Evolutionary conservation across 768 basidiomycete species (phyloP), one percentile per base, ranked within the genome.

Genomic region (Podaxis mareebaensis): DNA sequence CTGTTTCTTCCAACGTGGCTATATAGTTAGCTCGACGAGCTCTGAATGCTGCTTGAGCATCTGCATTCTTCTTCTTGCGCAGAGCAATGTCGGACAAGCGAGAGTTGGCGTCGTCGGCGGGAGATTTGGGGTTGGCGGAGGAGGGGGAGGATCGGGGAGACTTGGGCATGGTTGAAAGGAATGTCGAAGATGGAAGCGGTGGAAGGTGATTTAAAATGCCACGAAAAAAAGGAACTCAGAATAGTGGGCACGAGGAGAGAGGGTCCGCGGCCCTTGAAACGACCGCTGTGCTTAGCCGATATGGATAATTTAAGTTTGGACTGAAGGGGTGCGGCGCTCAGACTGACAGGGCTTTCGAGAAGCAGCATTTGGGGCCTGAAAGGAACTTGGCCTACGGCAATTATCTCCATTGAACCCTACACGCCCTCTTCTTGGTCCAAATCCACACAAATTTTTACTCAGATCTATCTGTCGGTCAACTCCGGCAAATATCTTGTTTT

Each of bases 31-130:
- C 91, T 67, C 92, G 83, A 67, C 91, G 78, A 54, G 89, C 89
- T 66, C 91, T 82, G 74, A 93, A 93, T 64, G 91, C 91, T 59
- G 92, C 92, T 76, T 94, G 92, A 2, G 92, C 92, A 71, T 93
- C 90, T 39, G 92, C 92, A 69, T 94, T 94, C 79, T 94, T 94
- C 81, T 91, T 92, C 79, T 92, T 92, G 67, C 91, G 79, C 69
- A 90, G 80, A 38, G 88, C 87, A 12, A 89, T 83, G 74, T 91
- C 89, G 67, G 87, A 81, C 72, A 87, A 72, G 66, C 83, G 82
- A 51, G 78, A 69, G 28, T 77, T 69, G 64, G 72, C 65, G 39
- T 77, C 74, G 60, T 79, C 74, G 24, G 70, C 65, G 36, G 74
- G 65, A 67, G 76, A 72, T 73, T 79, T 76, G 71, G 73, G 61